phyloP scores from a whole-genome alignment of 345 rosid genomes.

The Salix suchowensis region DNA sequence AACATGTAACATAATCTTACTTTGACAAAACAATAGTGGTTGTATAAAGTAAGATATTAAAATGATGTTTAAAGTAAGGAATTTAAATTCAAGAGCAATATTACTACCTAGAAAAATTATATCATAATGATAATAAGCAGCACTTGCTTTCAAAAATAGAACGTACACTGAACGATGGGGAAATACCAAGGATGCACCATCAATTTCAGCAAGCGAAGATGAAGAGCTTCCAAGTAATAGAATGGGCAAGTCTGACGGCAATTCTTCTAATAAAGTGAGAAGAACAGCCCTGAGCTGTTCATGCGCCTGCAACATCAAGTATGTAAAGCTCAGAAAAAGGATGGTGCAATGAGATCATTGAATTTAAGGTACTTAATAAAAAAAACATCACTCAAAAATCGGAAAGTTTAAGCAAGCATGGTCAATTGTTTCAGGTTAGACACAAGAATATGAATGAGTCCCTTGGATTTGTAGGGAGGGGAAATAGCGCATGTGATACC shows the following conservation, averaged over 20 bases:
- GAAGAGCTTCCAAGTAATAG: constrained; percentile 77
- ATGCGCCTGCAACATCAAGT: constrained; percentile 66
- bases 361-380: neutral
- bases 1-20: neutral
- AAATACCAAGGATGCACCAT: constrained; percentile 53
- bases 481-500: neutral
- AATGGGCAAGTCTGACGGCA: constrained; percentile 83
- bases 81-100: neutral
- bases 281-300: constrained; percentile 94
- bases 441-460: neutral
- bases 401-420: neutral
- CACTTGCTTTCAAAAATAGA: neutral
- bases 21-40: neutral
- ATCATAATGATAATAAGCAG: neutral
- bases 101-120: neutral
- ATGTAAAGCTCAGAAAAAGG: neutral
- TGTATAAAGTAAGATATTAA: neutral
- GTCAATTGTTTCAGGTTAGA: neutral
- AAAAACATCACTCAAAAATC: neutral
- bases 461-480: neutral
- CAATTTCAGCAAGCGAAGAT: constrained; percentile 47
- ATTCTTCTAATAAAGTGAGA: constrained; percentile 81
- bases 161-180: constrained; percentile 74
- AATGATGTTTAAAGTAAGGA: neutral
- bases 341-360: neutral